Conservation (phyloP, 1,284 basidiomycete genomes). For the Pisolithus thermaeus region DNA sequence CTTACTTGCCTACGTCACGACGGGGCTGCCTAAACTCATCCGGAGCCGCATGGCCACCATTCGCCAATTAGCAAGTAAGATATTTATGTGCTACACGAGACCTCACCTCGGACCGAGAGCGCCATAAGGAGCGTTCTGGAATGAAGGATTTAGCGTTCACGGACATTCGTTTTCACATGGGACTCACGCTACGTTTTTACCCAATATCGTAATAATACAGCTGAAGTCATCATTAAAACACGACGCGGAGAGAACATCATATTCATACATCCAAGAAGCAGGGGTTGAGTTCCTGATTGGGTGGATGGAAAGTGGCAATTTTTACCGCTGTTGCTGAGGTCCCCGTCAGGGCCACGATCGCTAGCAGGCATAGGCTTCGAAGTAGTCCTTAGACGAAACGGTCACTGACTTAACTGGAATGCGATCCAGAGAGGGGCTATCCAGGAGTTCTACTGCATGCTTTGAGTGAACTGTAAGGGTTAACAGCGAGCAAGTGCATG, state of each 20-base stretch:
- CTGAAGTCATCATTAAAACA: conserved; percentile 1
- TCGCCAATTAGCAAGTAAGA: not conserved
- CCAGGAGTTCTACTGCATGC: conserved; percentile 7
- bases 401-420: too few species aligned
- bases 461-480: not conserved
- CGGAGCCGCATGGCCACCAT: conserved; percentile 7
- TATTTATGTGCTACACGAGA: too few species aligned
- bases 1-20: not conserved
- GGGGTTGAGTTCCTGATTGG: not conserved
- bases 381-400: too few species aligned
- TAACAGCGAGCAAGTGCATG: not conserved
- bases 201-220: conserved; percentile 4
- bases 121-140: conserved; percentile 7
- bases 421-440: conserved; percentile 4
- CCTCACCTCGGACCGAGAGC: conserved; percentile 7
- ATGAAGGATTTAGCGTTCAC: not conserved
- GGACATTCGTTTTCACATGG: not conserved
- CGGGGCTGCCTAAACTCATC: not conserved
- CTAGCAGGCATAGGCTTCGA: too few species aligned
- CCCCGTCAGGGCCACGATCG: too few species aligned
- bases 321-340: too few species aligned
- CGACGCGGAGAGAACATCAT: not conserved
- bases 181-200: conserved; percentile 5
- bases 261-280: conserved; percentile 1
- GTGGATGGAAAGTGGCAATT: not conserved